Base-by-base conservation (phyloP, 2,329 filamentous ascomycete genomes). In the Plectosphaerella sp. region DNA sequence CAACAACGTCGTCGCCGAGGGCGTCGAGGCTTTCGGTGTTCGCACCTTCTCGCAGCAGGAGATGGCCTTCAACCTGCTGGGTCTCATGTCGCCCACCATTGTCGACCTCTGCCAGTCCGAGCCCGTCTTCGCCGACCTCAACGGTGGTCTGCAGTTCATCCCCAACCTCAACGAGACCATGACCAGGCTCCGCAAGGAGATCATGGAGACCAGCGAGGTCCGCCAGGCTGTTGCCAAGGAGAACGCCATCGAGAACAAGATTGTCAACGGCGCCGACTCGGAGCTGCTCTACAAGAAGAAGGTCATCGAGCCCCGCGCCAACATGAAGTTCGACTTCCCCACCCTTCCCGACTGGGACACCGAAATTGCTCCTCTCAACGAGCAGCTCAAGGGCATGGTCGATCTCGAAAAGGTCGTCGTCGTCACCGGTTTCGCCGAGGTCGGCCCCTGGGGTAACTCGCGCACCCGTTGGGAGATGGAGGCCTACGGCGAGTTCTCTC, bases 381-480 rank as follows among this genome's bases (percentile, higher is more conserved):
- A 84, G 16, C 84, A 86, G 55, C 86, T 99, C 58, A 93, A 95
- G 77, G 94, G 92, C 51, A 99, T 99, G 94, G 94, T 99, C 49
- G 93, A 99, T 65, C 84, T 99, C 41, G 94, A 97, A 65, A 97
- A 95, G 79, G 92, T 97, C 5, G 92, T 99, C 16, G 94, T 99
- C 45, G 89, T 99, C 55, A 96, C 94, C 55, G 94, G 94, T 68
- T 99, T 99, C 66, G 84, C 94, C 51, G 94, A 99, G 70, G 85
- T 97, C 56, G 92, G 94, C 47, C 94, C 94, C 8, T 99, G 94
- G 95, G 94, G 94, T 78, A 99, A 97, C 78, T 93, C 94, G 3
- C 86, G 94, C 64, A 99, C 94, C 45, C 86, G 94, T 57, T 99
- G 94, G 94, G 94, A 99, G 77, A 99, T 99, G 93, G 94, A 99